Evolutionary conservation across 192 early-diverging fungal species (phyloP).

Genomic region (Coemansia sp.): DNA sequence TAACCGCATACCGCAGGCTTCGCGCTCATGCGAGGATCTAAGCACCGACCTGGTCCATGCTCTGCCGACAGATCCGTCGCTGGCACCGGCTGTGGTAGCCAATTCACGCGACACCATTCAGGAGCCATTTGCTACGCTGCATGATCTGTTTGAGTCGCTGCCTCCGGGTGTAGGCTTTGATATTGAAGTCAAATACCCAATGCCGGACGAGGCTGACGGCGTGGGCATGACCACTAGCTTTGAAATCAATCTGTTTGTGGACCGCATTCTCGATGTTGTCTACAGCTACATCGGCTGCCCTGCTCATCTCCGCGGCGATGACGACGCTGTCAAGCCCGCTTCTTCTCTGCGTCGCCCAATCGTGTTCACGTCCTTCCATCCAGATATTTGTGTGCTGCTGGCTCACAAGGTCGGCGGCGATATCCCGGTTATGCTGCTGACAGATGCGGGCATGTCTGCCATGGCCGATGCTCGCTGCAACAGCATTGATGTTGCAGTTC

Average conservation of each 20-base stretch:
- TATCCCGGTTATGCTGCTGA: constrained; percentile 90
- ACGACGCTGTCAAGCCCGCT: neutral
- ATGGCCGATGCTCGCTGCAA: constrained; percentile 81
- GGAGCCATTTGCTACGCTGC: constrained; percentile 82
- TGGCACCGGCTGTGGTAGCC: constrained; percentile 58
- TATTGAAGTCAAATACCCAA: constrained; percentile 96
- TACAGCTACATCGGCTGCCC: constrained; percentile 45
- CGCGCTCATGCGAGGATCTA: constrained; percentile 34
- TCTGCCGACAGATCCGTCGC: neutral
- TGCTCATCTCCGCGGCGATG: neutral
- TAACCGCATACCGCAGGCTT: constrained; percentile 3
- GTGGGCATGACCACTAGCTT: constrained; percentile 64
- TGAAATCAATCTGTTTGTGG: constrained; percentile 85
- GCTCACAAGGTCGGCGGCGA: constrained; percentile 78
- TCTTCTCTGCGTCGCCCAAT: constrained; percentile 61
- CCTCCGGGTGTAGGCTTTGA: constrained; percentile 81
- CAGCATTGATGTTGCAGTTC: constrained; percentile 72
- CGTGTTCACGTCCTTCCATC: constrained; percentile 92
- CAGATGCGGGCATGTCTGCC: constrained; percentile 70
- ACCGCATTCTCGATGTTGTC: constrained; percentile 77
- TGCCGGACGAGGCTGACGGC: constrained; percentile 83
- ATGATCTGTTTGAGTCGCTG: constrained; percentile 72
- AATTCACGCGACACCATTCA: constrained; percentile 80
- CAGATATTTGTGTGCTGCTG: constrained; percentile 79
- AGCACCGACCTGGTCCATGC: neutral